A percentile compares a stretch with the other conserved stretches of the same genome.
These are phyloP conservation scores for Phytopythium boreale DNA, from an alignment of 352 stramenopile genomes.

Conservation along the genomic window DNA sequence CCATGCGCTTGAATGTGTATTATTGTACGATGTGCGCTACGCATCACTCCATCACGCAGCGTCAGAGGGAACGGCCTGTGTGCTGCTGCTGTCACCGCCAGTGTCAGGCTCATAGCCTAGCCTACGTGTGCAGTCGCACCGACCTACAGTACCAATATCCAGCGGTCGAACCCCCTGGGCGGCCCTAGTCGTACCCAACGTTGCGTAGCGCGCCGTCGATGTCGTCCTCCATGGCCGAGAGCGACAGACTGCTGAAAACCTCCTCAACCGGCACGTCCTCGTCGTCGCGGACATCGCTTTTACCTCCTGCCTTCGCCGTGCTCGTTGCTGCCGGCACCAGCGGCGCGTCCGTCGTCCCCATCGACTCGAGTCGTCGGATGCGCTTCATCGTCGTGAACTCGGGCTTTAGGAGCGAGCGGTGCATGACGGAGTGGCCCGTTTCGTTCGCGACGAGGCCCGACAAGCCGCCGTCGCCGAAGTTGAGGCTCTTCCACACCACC, in stretches of 20 bases:
- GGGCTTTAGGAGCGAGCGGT: background rate
- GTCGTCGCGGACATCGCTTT: background rate
- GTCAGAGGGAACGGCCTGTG: no score
- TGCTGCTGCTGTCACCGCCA: no score
- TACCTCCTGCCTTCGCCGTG: background rate
- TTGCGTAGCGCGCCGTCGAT: slow-evolving; percentile 2
- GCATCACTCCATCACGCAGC: no score
- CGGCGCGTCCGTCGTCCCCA: background rate
- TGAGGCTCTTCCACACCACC: slow-evolving; percentile 9
- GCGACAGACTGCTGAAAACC: slow-evolving; percentile 1
- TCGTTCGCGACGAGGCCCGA: background rate
- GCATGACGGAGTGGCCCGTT: slow-evolving; percentile 3
- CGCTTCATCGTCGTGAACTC: slow-evolving; percentile 5
- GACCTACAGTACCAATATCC: no score
- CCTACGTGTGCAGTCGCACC: background rate
- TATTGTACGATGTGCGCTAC: no score
- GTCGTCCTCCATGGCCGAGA: slow-evolving; percentile 6
- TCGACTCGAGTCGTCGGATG: background rate
- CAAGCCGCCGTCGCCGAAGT: slow-evolving; percentile 1
- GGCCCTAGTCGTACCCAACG: background rate
- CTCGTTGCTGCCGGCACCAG: background rate
- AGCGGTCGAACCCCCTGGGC: no score
- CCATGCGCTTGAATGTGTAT: no score
- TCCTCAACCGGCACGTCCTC: background rate
- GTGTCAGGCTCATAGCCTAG: background rate